Conservation (phyloP, 805 yeast species). For the Candida fluviatilis region DNA sequence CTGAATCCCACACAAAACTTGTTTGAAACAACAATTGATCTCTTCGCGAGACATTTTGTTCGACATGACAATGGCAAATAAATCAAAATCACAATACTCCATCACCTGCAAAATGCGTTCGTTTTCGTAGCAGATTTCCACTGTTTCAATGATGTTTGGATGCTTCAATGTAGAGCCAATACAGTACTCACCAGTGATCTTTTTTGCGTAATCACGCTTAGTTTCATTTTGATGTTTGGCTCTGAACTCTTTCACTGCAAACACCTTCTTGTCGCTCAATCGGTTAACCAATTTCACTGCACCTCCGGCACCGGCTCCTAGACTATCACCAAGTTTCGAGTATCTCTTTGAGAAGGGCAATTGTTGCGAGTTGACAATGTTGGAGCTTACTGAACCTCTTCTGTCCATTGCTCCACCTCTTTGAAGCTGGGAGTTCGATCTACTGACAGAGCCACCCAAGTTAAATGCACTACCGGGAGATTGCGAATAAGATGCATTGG, state of each 20-base stretch:
- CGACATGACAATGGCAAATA: constrained; percentile 84
- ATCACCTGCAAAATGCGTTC: constrained; percentile 80
- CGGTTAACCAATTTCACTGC: constrained; percentile 70
- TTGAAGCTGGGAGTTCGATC: constrained; percentile 13
- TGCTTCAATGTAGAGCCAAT: constrained; percentile 80
- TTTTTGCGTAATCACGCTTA: constrained; percentile 74
- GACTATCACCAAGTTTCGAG: constrained; percentile 67
- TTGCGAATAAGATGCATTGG: constrained; percentile 32
- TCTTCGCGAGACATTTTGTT: constrained; percentile 79
- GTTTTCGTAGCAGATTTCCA: constrained; percentile 69
- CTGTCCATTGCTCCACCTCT: constrained; percentile 11
- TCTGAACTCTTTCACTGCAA: constrained; percentile 83
- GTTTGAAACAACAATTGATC: constrained; percentile 77
- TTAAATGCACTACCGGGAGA: constrained; percentile 23
- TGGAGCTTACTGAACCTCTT: constrained; percentile 35
- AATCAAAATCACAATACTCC: constrained; percentile 90
- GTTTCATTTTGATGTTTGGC: constrained; percentile 67
- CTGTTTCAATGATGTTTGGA: constrained; percentile 74
- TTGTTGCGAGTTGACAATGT: constrained; percentile 21
- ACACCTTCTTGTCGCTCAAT: constrained; percentile 63
- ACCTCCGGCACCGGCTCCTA: constrained; percentile 89
- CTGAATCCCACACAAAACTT: constrained; percentile 65
- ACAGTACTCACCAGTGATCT: constrained; percentile 86
- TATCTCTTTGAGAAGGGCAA: constrained; percentile 47
- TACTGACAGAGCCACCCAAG: constrained; percentile 22